Base-by-base conservation (phyloP, 345 rosid genomes). In the Kandelia obovata region DNA sequence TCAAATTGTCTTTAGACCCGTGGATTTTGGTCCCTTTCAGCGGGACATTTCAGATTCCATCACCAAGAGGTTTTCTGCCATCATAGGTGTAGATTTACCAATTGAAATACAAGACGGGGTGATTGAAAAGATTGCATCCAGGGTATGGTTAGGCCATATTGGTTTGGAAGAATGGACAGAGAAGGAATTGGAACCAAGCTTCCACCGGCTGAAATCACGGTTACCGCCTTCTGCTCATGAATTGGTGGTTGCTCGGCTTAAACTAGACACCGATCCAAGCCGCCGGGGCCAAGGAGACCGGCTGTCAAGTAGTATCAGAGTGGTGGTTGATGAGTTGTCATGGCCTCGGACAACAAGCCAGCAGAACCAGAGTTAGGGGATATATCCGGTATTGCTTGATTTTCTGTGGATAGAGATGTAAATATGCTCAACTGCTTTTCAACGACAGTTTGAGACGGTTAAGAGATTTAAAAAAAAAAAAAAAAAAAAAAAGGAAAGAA, bases 151-250 rank as follows among this genome's bases (percentile, higher is more conserved):
- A 15, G 84, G 92, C 39, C 68, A 67, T 65, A 81, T 73, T 6
- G 86, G 89, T 68, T 73, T 92, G 74, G 97, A 92, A 67, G 97
- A 90, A 72, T 95, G 98, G 97, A 65, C 77, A 2, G 91, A 92
- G 35, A 85, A 82, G 67, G 96, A 85, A 46, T 53, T 95, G 73
- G 83, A 79, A 71, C 88, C 98, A 5, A 83, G 88, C 74, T 78
- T 95, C 59, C 87, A 81, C 20, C 84, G 77, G 67, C 80, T 90
- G 6, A 90, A 82, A 75, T 51, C 77, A 46, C 73, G 43, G 64
- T 64, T 88, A 4, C 81, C 84, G 0, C 23, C 79, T 16, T 61
- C 53, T 0, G 59, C 71, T 0, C 64, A 71, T 0, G 90, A 87
- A 23, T 71, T 84, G 0, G 51, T 75, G 71, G 68, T 86, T 7